Percentiles rank a stretch among this genome's conserved stretches.
phyloP scores from a whole-genome alignment of 768 basidiomycete genomes.

The Macrocybe gigantea region DNA sequence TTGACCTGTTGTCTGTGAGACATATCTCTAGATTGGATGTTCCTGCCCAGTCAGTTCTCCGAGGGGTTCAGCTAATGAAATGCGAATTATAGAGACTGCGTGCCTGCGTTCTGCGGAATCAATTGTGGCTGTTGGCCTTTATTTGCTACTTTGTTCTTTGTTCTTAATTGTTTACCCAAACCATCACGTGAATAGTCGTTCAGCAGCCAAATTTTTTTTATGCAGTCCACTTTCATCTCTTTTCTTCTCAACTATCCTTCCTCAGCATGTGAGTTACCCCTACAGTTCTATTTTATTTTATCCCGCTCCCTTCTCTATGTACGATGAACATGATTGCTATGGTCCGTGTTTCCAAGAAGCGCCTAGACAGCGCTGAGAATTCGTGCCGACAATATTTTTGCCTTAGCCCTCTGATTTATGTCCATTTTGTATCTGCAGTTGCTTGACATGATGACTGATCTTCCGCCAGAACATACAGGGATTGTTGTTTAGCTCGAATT shows the following conservation, averaged over 20 bases:
- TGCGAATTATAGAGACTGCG: not conserved
- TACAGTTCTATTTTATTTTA: conserved; percentile 11
- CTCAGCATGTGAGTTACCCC: not conserved
- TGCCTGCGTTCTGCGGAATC: not conserved
- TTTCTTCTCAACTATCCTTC: not conserved
- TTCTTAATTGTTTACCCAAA: too few relatives aligned
- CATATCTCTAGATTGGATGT: not conserved
- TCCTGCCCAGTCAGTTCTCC: not conserved
- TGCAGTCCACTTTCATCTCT: too few relatives aligned
- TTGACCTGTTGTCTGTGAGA: too few relatives aligned
- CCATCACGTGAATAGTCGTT: not conserved
- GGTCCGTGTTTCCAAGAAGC: conserved; percentile 94
- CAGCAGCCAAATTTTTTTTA: too few relatives aligned
- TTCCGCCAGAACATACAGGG: not conserved
- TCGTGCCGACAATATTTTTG: conserved; percentile 57
- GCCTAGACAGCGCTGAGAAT: conserved; percentile 78
- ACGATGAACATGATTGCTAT: conserved; percentile 64
- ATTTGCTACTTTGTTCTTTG: too few relatives aligned
- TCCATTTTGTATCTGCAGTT: not conserved
- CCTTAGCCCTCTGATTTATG: conserved; percentile 63
- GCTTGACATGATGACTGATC: too few relatives aligned
- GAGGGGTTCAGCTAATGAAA: not conserved
- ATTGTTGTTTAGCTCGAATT: not conserved
- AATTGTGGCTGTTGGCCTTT: not conserved
- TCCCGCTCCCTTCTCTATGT: conserved; percentile 6